These are phyloP conservation scores for Lobosporangium transversale DNA, from an alignment of 192 early-diverging fungal species.

Conservation along the genomic window DNA sequence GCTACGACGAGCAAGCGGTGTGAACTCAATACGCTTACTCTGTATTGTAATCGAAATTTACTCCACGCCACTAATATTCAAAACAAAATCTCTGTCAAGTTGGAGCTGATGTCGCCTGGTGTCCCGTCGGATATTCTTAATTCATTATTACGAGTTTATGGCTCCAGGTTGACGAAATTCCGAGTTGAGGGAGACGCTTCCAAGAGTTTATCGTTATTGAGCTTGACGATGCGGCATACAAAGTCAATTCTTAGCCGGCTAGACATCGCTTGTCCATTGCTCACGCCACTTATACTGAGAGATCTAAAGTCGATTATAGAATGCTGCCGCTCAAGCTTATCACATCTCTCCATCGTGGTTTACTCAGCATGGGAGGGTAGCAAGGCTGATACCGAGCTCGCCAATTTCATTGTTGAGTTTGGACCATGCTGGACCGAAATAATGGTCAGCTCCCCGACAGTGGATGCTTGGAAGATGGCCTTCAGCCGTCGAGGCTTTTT, in stretches of 20 bases:
- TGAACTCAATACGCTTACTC: not conserved
- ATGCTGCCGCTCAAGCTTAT: not conserved
- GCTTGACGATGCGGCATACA: not conserved
- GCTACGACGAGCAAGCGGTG: not conserved
- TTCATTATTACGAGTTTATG: slow-evolving; percentile 3
- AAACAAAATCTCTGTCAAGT: not conserved
- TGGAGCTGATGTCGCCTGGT: slow-evolving; percentile 5
- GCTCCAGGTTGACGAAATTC: slow-evolving; percentile 5
- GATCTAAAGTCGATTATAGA: not conserved
- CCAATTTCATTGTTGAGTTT: slow-evolving; percentile 11
- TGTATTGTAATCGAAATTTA: not conserved
- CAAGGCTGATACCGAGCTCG: not conserved
- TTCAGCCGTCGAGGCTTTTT: not conserved
- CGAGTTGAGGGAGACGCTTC: not conserved
- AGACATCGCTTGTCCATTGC: not conserved
- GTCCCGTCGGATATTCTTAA: not conserved
- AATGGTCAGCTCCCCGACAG: not conserved
- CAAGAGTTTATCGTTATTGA: not conserved
- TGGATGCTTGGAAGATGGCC: not conserved
- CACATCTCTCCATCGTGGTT: slow-evolving; percentile 1
- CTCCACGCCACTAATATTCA: not conserved
- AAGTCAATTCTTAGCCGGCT: not conserved
- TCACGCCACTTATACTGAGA: not conserved
- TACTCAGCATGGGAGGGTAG: not conserved
- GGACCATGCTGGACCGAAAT: not conserved